phyloP scores from a whole-genome alignment of 257 asterid genomes.

The Lycium ferocissimum region DNA sequence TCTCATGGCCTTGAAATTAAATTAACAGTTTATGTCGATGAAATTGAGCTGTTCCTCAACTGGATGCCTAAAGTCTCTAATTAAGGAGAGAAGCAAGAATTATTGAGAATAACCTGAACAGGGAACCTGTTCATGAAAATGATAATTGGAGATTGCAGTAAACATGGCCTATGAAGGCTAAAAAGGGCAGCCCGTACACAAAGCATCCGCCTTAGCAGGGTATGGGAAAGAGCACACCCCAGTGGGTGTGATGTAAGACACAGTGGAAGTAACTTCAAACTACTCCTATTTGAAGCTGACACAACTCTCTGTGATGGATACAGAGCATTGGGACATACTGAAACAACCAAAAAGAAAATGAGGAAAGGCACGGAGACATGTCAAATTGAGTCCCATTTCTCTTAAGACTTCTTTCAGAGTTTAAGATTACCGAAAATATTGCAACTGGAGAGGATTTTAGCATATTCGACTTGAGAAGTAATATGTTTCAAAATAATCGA shows the following conservation, averaged over 20 bases:
- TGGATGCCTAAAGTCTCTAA: neutral
- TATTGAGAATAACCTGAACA: neutral
- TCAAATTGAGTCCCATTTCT: constrained; percentile 4
- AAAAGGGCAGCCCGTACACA: no score
- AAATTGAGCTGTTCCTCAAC: constrained; percentile 13
- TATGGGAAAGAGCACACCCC: no score
- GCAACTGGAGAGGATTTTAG: neutral
- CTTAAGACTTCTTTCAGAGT: neutral
- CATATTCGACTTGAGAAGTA: neutral
- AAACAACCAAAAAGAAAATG: constrained; percentile 13
- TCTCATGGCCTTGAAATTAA: neutral
- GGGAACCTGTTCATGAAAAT: neutral
- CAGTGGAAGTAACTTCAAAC: neutral
- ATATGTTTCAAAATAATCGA: neutral
- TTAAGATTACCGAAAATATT: neutral
- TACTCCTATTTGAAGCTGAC: constrained; percentile 5
- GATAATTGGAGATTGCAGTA: constrained; percentile 10
- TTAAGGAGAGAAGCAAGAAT: neutral
- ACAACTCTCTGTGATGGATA: neutral
- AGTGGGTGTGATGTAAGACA: neutral
- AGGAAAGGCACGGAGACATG: constrained; percentile 6
- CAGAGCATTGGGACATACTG: neutral
- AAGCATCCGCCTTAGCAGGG: no score
- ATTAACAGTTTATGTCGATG: neutral
- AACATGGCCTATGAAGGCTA: constrained; percentile 14